Conservation (phyloP, 441 rosid species). For the Breynia disticha region DNA sequence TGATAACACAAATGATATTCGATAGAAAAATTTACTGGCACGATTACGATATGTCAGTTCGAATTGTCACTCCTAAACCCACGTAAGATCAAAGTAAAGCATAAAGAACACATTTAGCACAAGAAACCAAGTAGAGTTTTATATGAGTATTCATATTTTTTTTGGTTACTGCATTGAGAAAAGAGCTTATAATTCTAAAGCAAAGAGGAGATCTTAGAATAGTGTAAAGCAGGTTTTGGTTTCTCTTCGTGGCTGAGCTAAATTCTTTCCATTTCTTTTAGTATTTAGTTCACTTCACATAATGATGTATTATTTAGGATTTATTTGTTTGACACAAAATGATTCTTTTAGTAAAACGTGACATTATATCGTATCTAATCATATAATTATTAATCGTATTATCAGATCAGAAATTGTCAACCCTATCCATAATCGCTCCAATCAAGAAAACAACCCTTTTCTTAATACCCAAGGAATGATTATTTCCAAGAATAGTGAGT, state of each 20-base stretch:
- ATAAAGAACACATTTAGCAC: constrained; percentile 43
- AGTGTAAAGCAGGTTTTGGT: too few relatives aligned
- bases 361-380: neutral
- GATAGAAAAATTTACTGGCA: too few relatives aligned
- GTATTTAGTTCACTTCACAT: neutral
- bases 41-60: too few relatives aligned
- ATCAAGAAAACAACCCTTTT: constrained; percentile 32
- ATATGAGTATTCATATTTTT: neutral
- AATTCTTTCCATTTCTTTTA: neutral
- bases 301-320: too few relatives aligned
- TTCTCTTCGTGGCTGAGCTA: neutral
- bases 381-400: neutral
- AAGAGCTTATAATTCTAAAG: too few relatives aligned
- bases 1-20: too few relatives aligned
- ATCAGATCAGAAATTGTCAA: too few relatives aligned
- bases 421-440: constrained; percentile 16
- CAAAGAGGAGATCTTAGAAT: too few relatives aligned
- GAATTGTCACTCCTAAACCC: too few relatives aligned
- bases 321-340: too few relatives aligned
- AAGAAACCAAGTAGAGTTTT: constrained; percentile 37
- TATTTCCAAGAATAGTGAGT: constrained; percentile 24
- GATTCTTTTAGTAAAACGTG: neutral
- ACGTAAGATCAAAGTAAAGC: constrained; percentile 28
- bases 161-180: constrained; percentile 46
- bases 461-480: constrained; percentile 64